Evolutionary conservation across 768 basidiomycete species (phyloP).

Genomic region (Tubosaeta sp.): DNA sequence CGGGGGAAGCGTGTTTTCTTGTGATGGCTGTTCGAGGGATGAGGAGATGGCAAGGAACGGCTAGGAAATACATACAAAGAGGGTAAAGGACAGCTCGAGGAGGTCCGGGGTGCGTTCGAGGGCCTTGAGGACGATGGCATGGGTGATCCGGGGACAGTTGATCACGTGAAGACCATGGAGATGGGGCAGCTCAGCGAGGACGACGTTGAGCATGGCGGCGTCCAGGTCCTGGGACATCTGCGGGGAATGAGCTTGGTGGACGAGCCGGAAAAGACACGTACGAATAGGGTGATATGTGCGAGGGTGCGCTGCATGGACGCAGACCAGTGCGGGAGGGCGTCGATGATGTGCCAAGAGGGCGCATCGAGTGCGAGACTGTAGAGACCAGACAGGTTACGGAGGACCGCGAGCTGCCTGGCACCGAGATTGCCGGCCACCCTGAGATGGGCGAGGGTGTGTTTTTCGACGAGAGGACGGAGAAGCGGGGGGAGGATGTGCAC

Average conservation of each 20-base stretch:
- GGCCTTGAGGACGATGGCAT: constrained; percentile 44
- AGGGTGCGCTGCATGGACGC: constrained; percentile 40
- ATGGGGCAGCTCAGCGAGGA: constrained; percentile 46
- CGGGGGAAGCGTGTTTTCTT: constrained; percentile 4
- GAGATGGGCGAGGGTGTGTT: constrained; percentile 42
- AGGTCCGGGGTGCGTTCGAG: constrained; percentile 47
- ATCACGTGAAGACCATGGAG: constrained; percentile 59
- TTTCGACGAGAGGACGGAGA: constrained; percentile 42
- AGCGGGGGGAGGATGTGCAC: constrained; percentile 45
- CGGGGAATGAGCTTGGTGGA: neutral
- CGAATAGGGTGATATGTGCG: constrained; percentile 54
- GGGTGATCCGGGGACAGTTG: constrained; percentile 54
- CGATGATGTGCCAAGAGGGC: constrained; percentile 60
- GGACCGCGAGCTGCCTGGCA: constrained; percentile 41
- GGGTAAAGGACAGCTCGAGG: constrained; percentile 58
- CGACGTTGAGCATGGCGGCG: constrained; percentile 43
- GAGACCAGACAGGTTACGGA: constrained; percentile 39
- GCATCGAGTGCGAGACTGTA: constrained; percentile 49
- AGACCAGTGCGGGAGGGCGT: constrained; percentile 57
- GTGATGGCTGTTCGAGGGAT: neutral
- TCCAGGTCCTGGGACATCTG: constrained; percentile 59
- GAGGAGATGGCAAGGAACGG: neutral
- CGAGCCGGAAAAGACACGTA: constrained; percentile 31
- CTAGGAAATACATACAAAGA: constrained; percentile 41
- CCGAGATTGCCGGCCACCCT: constrained; percentile 54